A percentile compares a stretch with the other conserved stretches of the same genome.
These are phyloP conservation scores for Venturia pyrina DNA, from an alignment of 2,329 filamentous ascomycete species.

Conservation along the genomic window DNA sequence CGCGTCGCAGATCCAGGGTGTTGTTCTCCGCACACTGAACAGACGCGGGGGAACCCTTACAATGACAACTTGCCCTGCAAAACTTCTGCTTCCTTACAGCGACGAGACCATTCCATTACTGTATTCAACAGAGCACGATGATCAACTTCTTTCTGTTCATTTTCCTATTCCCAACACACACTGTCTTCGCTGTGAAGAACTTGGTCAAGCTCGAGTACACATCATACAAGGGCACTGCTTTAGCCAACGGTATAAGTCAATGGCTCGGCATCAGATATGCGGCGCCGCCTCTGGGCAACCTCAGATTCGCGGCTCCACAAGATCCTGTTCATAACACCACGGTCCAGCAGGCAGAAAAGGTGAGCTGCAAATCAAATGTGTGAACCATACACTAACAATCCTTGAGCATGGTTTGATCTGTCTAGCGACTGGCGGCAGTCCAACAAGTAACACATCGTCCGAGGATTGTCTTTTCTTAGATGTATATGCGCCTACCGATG, in stretches of 20 bases:
- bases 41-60: background rate
- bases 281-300: conserved; percentile 23
- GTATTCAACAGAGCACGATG: background rate
- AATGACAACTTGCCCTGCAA: background rate
- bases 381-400: background rate
- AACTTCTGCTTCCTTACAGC: background rate
- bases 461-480: conserved; percentile 44
- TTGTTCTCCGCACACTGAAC: background rate
- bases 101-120: background rate
- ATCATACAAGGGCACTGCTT: background rate
- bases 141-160: background rate
- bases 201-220: background rate
- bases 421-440: conserved; percentile 15
- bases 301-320: conserved; percentile 15
- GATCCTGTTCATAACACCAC: conserved; percentile 7
- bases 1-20: background rate
- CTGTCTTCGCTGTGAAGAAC: background rate
- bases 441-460: conserved; percentile 27
- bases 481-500: conserved; percentile 36
- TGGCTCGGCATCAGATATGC: conserved; percentile 59
- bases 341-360: background rate
- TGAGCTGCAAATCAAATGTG: background rate
- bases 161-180: background rate
- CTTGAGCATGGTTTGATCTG: background rate
- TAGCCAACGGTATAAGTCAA: conserved; percentile 21